Evolutionary conservation across 345 rosid genomes (phyloP), one percentile per base, ranked within the genome.

Genomic region (Sonneratia caseolaris): DNA sequence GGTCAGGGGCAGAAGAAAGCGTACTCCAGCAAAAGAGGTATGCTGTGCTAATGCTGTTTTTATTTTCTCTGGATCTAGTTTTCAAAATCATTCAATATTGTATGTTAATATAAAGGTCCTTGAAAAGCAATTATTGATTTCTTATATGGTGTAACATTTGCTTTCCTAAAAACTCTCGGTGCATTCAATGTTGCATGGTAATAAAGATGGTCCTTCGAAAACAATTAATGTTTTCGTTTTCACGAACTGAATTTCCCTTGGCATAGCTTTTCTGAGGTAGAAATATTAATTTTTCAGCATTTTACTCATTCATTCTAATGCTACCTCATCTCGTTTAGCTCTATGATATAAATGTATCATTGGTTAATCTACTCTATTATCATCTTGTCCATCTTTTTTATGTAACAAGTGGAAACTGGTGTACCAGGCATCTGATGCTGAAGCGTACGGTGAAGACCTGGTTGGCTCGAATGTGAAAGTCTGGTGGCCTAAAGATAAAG

Each of bases 401-500:
- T 45, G 24, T 68, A 72, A 68, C 69, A 21, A 64, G 9, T 47
- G 38, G 37, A 75, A 51, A 68, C 8, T 47, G 56, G 62, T 77
- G 42, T 68, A 37, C 42, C 87, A 92, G 98, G 87, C 79, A 68
- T 75, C 96, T 82, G 85, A 76, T 76, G 68, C 69, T 59, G 69
- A 73, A 76, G 85, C 66, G 48, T 72, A 66, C 76, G 90, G 76
- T 48, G 86, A 81, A 62, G 81, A 74, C 69, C 73, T 92, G 74
- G 87, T 92, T 78, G 99, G 98, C 55, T 68, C 81, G 15, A 92
- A 79, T 83, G 79, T 96, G 74, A 86, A 82, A 82, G 92, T 96
- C 59, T 96, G 95, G 93, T 96, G 99, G 99, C 98, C 99, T 24
- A 42, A 70, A n/a, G 99, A 96, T 86, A 73, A 66, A 9, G 45